phyloP scores from a whole-genome alignment of 2,329 filamentous ascomycete species.

The Fulvia fulva region DNA sequence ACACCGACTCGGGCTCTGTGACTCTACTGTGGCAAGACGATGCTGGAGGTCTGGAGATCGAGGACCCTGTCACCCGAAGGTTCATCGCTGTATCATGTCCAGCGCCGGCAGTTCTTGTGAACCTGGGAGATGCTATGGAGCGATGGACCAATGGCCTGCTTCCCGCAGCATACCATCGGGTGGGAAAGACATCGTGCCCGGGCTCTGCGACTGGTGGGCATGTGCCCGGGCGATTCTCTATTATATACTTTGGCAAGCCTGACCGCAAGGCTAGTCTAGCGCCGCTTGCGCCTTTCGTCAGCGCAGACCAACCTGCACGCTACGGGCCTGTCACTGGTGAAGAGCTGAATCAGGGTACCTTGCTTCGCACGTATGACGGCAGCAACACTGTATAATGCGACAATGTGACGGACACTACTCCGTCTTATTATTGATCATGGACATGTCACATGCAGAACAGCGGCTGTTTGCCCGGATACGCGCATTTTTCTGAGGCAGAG shows the following conservation, averaged over 20 bases:
- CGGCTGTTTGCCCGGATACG: not conserved
- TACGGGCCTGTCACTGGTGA: conserved; percentile 7
- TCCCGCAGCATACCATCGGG: conserved; percentile 11
- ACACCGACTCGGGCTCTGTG: conserved; percentile 12
- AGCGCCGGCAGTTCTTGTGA: conserved; percentile 10
- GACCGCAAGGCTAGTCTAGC: conserved; percentile 9
- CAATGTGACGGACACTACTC: not conserved
- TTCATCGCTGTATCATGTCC: conserved; percentile 9
- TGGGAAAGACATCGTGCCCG: not conserved
- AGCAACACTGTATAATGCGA: not conserved
- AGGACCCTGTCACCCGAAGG: conserved; percentile 7
- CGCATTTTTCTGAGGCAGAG: no score
- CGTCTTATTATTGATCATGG: not conserved
- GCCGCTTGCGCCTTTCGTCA: conserved; percentile 10
- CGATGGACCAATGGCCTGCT: conserved; percentile 14
- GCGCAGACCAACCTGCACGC: conserved; percentile 2
- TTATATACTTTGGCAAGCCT: conserved; percentile 14
- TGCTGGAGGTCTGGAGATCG: conserved; percentile 15
- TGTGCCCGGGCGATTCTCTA: conserved; percentile 10
- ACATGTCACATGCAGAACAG: not conserved
- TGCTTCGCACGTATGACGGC: conserved; percentile 9
- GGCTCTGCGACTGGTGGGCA: not conserved
- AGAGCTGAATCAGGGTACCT: conserved; percentile 11
- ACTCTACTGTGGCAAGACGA: conserved; percentile 16
- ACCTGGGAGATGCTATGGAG: conserved; percentile 15